Base-by-base conservation (phyloP, 441 rosid species). In the Aquilaria agallochum region DNA sequence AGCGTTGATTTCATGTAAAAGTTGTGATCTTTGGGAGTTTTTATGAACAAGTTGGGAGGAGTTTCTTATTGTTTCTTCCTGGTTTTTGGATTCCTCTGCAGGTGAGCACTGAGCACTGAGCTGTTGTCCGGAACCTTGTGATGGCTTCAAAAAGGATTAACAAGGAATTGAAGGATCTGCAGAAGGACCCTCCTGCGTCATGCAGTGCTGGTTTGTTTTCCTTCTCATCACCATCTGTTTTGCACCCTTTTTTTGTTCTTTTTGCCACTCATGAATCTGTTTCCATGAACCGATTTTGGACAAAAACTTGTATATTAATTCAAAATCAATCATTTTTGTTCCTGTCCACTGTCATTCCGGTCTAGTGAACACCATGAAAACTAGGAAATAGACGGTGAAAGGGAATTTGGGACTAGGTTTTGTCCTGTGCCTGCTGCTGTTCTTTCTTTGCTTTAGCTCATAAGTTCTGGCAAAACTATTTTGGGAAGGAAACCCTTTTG, bases 91-190 rank as follows among this genome's bases (percentile, higher is more conserved):
- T 11, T 5, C 11, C 40, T 33, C 45, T 40, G 45, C 45, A 40
- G 45, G 45, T 13, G 7, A 13, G 27, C 46, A 13, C 5, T 6
- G 44, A 55, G 48, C 15, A 27, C 32, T 9, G 20, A 47, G 33
- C 31, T 58, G 56, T 20, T 59, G 12, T 55, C 33, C 42, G 11
- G 59, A 31, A n/a, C 11, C 11, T 60, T 58, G 44, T 14, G 11
- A 87, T 91, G 97, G 95, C 96, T 50, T 82, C 91, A 10, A 89
- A 85, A 68, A 75, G 97, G 74, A 91, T 91, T 78, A 85, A 78
- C 83, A 91, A 85, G 78, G 97, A 91, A 79, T 85, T 87, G 79
- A 91, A 70, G 84, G 97, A 88, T 74, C 79, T 91, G 59, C 90
- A 89, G 85, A 87, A 70, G 75, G 97, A 89, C 65, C 97, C 97